phyloP scores from a whole-genome alignment of 108 stramenopile species.

The Nitzschia palea region DNA sequence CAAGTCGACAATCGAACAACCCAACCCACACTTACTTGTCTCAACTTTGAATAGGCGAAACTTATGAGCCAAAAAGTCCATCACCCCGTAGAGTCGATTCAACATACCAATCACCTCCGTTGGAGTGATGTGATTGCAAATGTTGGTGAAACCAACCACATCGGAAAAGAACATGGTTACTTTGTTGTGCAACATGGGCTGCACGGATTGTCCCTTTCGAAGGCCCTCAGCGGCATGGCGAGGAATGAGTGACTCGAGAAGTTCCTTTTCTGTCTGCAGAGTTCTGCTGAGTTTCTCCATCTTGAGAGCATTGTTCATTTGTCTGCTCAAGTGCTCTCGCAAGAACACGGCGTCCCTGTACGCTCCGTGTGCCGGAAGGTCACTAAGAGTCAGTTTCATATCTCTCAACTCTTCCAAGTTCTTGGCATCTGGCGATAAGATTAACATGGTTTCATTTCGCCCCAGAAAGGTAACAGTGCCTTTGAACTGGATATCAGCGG shows the following conservation, averaged over 20 bases:
- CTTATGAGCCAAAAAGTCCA: conserved; percentile 39
- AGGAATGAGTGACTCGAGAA: conserved; percentile 39
- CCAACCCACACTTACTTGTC: no score
- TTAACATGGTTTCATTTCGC: conserved; percentile 27
- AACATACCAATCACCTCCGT: conserved; percentile 55
- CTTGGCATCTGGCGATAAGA: conserved; percentile 38
- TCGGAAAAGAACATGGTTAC: conserved; percentile 27
- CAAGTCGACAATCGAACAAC: no score
- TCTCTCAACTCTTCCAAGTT: conserved; percentile 39
- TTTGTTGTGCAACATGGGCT: conserved; percentile 31
- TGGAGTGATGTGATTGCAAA: conserved; percentile 33
- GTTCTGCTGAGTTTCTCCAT: conserved; percentile 29
- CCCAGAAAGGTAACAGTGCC: conserved; percentile 25
- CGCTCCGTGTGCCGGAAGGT: no score
- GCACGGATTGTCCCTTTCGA: no score
- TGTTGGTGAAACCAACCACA: conserved; percentile 45
- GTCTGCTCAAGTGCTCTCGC: conserved; percentile 43
- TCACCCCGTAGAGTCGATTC: conserved; percentile 41
- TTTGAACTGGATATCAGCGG: conserved; percentile 24
- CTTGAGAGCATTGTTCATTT: no score
- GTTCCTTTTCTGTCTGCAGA: conserved; percentile 35
- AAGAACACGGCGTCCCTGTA: conserved; percentile 50
- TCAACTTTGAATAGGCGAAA: conserved; percentile 20
- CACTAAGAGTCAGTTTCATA: conserved; percentile 45
- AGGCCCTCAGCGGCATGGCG: conserved; percentile 23